Base-by-base conservation (phyloP, 257 asterid genomes). In the Sherardia arvensis region DNA sequence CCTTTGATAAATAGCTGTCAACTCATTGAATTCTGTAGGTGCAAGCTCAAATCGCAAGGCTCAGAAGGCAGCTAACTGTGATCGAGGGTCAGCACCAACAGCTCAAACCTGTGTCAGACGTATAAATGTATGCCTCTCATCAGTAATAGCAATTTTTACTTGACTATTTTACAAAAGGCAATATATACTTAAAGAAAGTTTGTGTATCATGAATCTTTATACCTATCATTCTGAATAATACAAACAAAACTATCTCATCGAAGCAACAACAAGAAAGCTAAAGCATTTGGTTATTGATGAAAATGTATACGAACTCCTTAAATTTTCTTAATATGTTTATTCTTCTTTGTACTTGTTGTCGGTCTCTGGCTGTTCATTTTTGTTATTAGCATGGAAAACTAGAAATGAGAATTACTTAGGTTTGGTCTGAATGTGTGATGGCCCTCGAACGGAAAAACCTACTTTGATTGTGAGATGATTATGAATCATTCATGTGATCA, bases 11-110 rank as follows among this genome's bases (percentile, higher is more conserved):
- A 17, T 33, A 32, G 7, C 47, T 45, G 53, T 47, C 25, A 15
- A 47, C 28, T 64, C 62, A 34, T 33, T 77, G 66, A 69, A 74
- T 76, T 63, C 49, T 49, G 59, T 65, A 85, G 97, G 96, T 86
- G 66, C 97, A 91, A 87, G 84, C 91, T 61, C 94, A 87, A 70
- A 84, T 91, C 72, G 94, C 91, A 63, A 79, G 94, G 79, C 83
- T 84, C 62, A 81, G 87, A 74, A 76, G 96, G 76, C 91, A 87
- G 77, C 62, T 91, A 84, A 85, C 58, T 71, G 74, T 82, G 86
- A 63, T 87, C 28, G 94, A 87, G 2, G 94, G 92, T 61, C 94
- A 77, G 71, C 82, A 66, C 30, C 76, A 81, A 56, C 91, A 83
- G 67, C 47, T 73, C 71, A 81, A 84, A 82, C 62, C 87, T 69